Conservation (phyloP, 768 basidiomycete genomes). For the Lactarius indigo region DNA sequence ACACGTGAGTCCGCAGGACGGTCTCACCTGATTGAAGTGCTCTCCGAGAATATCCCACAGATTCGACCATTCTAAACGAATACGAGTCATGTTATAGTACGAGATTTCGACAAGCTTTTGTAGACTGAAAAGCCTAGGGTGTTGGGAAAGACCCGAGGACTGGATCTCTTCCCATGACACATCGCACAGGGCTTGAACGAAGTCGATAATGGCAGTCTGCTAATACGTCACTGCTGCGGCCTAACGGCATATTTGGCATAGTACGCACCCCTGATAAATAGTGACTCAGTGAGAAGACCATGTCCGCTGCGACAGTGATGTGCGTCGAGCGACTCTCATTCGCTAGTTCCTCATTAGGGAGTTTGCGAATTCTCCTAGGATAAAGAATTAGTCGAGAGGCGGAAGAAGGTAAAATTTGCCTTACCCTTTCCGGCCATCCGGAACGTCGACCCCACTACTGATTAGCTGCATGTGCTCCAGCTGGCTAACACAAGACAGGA, state of each 20-base stretch:
- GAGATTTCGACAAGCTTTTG: constrained; percentile 99
- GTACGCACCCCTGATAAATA: constrained; percentile 87
- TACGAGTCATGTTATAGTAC: constrained; percentile 99
- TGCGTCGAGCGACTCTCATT: constrained; percentile 97
- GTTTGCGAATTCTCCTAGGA: constrained; percentile 47
- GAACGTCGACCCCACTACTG: constrained; percentile 81
- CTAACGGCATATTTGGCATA: neutral
- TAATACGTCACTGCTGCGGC: constrained; percentile 4
- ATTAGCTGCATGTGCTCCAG: constrained; percentile 98
- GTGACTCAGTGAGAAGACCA: constrained; percentile 97
- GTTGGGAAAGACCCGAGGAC: constrained; percentile 90
- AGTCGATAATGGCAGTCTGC: constrained; percentile 95
- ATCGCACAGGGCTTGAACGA: constrained; percentile 92
- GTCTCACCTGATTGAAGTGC: constrained; percentile 90
- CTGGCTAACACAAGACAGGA: constrained; percentile 95
- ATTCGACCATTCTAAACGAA: constrained; percentile 97
- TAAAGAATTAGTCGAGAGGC: constrained; percentile 18
- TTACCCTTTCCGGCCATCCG: constrained; percentile 82
- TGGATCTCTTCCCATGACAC: constrained; percentile 99
- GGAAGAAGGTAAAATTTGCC: constrained; percentile 28
- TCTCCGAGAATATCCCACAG: constrained; percentile 97
- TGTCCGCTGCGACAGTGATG: constrained; percentile 97
- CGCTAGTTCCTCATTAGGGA: constrained; percentile 89
- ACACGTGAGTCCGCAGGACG: neutral
- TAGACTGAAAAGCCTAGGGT: constrained; percentile 92